phyloP scores from a whole-genome alignment of 2,329 filamentous ascomycete genomes.

The Pseudopithomyces maydicus region DNA sequence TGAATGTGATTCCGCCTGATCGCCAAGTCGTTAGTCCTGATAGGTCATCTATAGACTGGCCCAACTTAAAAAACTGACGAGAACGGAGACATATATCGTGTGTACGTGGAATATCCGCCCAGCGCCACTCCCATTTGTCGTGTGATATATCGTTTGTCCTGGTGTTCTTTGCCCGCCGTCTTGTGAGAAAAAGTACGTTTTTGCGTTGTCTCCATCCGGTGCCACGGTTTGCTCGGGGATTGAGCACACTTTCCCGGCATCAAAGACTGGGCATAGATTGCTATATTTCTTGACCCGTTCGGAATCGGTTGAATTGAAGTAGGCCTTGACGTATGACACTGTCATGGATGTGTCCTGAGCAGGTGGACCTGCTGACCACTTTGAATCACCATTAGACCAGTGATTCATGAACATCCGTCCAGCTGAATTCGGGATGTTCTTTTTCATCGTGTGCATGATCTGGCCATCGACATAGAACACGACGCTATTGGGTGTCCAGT shows the following conservation, averaged over 20 bases:
- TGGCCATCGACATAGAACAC: constrained; percentile 71
- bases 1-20: not conserved
- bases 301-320: constrained; percentile 72
- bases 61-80: constrained; percentile 34
- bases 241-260: constrained; percentile 36
- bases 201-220: constrained; percentile 34
- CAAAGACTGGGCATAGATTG: constrained; percentile 35
- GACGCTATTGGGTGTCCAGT: constrained; percentile 68
- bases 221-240: constrained; percentile 39
- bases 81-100: constrained; percentile 27
- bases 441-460: constrained; percentile 61
- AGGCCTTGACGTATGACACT: constrained; percentile 74
- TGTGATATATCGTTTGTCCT: constrained; percentile 32
- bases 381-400: constrained; percentile 75
- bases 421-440: constrained; percentile 62
- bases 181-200: constrained; percentile 45
- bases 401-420: constrained; percentile 75
- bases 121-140: constrained; percentile 22
- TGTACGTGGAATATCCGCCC: constrained; percentile 22
- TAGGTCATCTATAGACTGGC: constrained; percentile 23
- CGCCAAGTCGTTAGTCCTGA: not conserved
- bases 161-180: constrained; percentile 31
- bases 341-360: constrained; percentile 64
- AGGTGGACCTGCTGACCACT: constrained; percentile 76
- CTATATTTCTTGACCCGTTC: constrained; percentile 34